These are phyloP conservation scores for Umbelopsis vinacea DNA, from an alignment of 192 early-diverging fungal genomes.

Conservation along the genomic window DNA sequence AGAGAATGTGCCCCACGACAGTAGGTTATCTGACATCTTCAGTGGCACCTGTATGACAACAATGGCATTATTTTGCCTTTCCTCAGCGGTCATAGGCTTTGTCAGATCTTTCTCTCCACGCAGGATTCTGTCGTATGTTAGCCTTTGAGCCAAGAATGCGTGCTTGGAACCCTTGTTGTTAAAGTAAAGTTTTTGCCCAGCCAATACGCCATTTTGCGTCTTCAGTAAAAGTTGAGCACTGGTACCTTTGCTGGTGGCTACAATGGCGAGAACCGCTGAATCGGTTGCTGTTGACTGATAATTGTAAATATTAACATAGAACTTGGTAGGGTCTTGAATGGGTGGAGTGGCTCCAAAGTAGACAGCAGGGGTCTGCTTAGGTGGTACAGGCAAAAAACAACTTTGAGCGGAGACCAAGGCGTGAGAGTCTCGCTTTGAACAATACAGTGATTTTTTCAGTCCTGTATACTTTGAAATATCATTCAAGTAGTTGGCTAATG, in stretches of 20 bases:
- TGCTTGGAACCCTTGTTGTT: constrained; percentile 2
- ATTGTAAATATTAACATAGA: background rate
- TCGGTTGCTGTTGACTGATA: background rate
- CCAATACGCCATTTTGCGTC: no score
- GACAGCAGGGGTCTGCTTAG: background rate
- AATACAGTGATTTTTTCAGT: background rate
- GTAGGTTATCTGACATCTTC: no score
- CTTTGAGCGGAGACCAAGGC: background rate
- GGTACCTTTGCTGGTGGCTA: constrained; percentile 17
- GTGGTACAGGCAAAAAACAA: background rate
- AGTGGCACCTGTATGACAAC: constrained; percentile 18
- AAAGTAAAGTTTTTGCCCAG: constrained; percentile 18
- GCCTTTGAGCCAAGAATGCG: constrained; percentile 6
- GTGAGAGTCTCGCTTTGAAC: background rate
- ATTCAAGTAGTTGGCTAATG: background rate
- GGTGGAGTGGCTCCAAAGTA: background rate
- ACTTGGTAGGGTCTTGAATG: background rate
- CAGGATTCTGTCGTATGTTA: background rate
- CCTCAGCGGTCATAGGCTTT: constrained; percentile 7
- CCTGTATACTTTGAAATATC: background rate
- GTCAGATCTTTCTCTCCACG: constrained; percentile 15
- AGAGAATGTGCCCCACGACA: no score
- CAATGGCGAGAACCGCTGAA: background rate
- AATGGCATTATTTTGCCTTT: constrained; percentile 12
- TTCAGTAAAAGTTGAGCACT: background rate